A percentile compares a stretch with the other conserved stretches of the same genome.
phyloP scores from a whole-genome alignment of 2,329 filamentous ascomycete genomes.

The Trichophyton benhamiae region DNA sequence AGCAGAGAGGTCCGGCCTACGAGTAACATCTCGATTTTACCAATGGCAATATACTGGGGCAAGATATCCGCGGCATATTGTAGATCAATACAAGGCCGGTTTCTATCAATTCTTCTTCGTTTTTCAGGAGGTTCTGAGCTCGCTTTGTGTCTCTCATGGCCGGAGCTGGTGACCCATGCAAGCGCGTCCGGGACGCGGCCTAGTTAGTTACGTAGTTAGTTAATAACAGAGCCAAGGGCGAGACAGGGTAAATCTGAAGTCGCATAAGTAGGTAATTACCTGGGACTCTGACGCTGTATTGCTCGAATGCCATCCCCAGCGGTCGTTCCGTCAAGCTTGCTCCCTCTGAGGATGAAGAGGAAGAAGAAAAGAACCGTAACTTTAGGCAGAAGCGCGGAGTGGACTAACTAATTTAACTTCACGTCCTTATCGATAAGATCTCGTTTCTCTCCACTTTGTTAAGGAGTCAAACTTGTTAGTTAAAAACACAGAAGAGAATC shows the following conservation, averaged over 20 bases:
- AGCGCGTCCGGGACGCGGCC: background rate
- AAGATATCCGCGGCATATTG: background rate
- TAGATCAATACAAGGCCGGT: background rate
- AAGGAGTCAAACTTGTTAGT: no score
- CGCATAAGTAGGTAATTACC: background rate
- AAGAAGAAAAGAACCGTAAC: background rate
- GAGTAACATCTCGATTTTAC: background rate
- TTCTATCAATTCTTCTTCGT: background rate
- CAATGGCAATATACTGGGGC: background rate
- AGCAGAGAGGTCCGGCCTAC: background rate
- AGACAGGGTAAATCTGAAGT: background rate
- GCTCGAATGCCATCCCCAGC: background rate
- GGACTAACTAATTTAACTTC: background rate
- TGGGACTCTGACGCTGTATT: background rate
- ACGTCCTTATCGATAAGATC: background rate
- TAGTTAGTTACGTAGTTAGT: background rate
- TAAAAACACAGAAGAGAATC: no score
- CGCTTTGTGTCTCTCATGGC: background rate
- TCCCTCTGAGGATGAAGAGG: background rate
- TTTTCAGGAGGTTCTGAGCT: background rate
- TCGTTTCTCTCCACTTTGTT: no score
- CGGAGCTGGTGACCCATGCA: background rate
- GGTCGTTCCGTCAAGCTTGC: background rate
- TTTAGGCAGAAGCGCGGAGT: background rate
- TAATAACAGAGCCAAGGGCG: background rate